Base-by-base conservation (phyloP, 106 monocot species). In the Xerophyta viscosa region DNA sequence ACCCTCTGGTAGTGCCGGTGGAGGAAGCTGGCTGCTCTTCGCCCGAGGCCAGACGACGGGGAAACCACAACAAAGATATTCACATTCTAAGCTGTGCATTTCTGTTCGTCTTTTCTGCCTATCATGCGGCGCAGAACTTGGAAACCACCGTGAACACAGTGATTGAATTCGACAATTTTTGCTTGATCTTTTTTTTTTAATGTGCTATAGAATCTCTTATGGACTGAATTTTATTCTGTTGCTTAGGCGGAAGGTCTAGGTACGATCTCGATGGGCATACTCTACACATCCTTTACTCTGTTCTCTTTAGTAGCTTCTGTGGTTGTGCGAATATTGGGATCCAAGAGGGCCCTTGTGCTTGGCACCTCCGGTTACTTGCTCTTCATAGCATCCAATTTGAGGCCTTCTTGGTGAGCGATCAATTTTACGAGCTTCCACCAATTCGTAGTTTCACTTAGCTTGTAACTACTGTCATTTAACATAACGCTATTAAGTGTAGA, bases 91-190 rank as follows among this genome's bases (percentile, higher is more conserved):
- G 85, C 61, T 57, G 60, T 4, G 78, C 89, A 10, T 98, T 98
- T 68, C 52, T 89, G 37, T 82, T 89, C 69, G 54, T 82, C 56
- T 98, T 98, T 82, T 98, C 89, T 10, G 96, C 96, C 22, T 89
- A 85, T 45, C 50, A 69, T 0, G 86, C 89, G 11, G 85, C 89
- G n/a, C 89, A 98, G 85, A 98, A 98, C 50, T 64, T 98, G 14
- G 74, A 98, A 66, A 89, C 73, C 82, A 77, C 79, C 17, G 71
- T 98, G 24, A 98, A 89, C 65, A 79, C 80, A 20, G 89, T 6
- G 33, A 6, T 10, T 33, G 10, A 33, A 5, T 50, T 56, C 13
- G 2, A 23, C 20, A 19, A 14, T 43, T 9, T 14, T 22, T 19
- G 17, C 23, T 9, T 7, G 36, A 1, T 65, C 39, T 18, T 50